Evolutionary conservation across 768 basidiomycete genomes (phyloP).

Genomic region (Coprinellus micaceus): DNA sequence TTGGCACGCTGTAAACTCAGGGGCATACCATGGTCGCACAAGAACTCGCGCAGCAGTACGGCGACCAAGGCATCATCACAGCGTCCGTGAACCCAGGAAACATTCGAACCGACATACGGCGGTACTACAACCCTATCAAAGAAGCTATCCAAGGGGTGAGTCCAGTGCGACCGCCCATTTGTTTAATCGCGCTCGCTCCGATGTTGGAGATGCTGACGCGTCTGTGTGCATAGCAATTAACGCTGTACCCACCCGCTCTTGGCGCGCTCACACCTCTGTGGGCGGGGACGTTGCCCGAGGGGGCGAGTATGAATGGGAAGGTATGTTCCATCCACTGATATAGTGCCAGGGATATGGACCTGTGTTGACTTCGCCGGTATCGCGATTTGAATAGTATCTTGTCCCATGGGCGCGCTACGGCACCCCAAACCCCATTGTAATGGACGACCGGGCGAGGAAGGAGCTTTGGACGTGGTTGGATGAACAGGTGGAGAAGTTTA

Average conservation of each 20-base stretch:
- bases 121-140: slow-evolving; percentile 17
- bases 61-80: slow-evolving; percentile 39
- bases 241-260: slow-evolving; percentile 18
- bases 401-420: slow-evolving; percentile 47
- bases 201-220: too few relatives aligned
- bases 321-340: slow-evolving; percentile 14
- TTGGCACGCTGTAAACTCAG: slow-evolving; percentile 18
- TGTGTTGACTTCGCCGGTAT: too few relatives aligned
- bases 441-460: slow-evolving; percentile 24
- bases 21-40: slow-evolving; percentile 38
- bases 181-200: not conserved
- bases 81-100: slow-evolving; percentile 41
- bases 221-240: slow-evolving; percentile 10
- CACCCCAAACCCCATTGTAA: slow-evolving; percentile 28
- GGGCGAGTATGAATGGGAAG: slow-evolving; percentile 28
- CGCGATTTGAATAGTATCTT: too few relatives aligned
- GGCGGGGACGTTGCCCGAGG: slow-evolving; percentile 35
- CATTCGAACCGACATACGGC: slow-evolving; percentile 29
- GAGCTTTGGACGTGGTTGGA: slow-evolving; percentile 46
- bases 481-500: slow-evolving; percentile 33
- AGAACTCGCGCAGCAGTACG: slow-evolving; percentile 41
- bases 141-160: slow-evolving; percentile 15
- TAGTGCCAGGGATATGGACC: not conserved
- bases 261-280: slow-evolving; percentile 42
- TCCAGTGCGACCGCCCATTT: not conserved